Base-by-base conservation (phyloP, 2,329 filamentous ascomycete genomes). In the Colletotrichum sp. region DNA sequence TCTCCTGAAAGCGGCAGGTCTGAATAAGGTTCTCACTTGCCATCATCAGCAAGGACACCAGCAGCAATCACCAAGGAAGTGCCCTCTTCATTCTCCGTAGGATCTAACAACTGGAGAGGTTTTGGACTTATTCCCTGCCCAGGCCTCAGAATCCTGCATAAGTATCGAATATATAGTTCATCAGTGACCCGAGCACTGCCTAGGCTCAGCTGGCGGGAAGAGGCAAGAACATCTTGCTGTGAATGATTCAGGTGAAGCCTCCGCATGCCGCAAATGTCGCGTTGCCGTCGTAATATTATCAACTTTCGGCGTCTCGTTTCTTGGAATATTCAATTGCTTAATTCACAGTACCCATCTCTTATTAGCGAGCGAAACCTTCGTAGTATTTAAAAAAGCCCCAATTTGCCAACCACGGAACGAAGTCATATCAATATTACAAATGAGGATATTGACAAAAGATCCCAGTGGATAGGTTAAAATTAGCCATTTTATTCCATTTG, bases 381-480 rank as follows among this genome's bases (percentile, higher is more conserved):
- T 8, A 43, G 8, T 5, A 2, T n/a, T 6, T 18, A 1, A 2
- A 2, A 43, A 18, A 3, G 6, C 18, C 5, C 4, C 29, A 7
- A 43, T 9, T 5, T 9, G 16, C 8, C 36, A 9, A 1, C 8
- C 16, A 8, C 16, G 16, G 2, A n/a, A n/a, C 0, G 8, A 9
- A 43, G 36, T n/a, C 8, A 43, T 18, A n/a, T 4, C 16, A 18
- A 1, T 38, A 43, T 5, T 5, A 43, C 4, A 11, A 43, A 43
- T 5, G 16, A 43, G 2, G 4, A 18, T 43, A n/a, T 11, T 3
- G 16, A 18, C 36, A 43, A 43, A 43, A 8, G 16, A 43, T 43
- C 5, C 5, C 16, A 0, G 8, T 5, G 0, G 36, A 43, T 18
- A 1, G 1, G 0, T 18, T 18, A 5, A 2, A 18, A 43, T 11